Evolutionary conservation across 352 stramenopile genomes (phyloP), one percentile per base, ranked within the genome.

Genomic region (Pythium rishiriense): DNA sequence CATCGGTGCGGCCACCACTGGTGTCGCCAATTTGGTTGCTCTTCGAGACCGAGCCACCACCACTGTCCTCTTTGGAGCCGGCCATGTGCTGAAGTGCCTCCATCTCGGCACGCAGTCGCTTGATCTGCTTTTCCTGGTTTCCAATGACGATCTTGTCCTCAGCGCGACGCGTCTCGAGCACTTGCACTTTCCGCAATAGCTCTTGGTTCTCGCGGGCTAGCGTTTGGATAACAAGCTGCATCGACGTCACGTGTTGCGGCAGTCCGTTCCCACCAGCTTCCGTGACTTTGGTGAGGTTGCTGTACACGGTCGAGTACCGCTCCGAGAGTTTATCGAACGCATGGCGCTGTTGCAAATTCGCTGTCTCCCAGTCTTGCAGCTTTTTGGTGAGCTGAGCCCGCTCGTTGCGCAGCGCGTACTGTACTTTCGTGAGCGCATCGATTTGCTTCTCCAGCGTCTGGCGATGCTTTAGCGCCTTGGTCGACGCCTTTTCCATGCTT

Each of bases 81-180:
- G 75, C 73, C 72, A 93, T 88, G 60, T 93, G 84, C 53, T 86
- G 80, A 19, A 90, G 58, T n/a, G 84, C 79, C 50, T 93, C 84
- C 45, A 91, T 83, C 64, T 93, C 84, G 19, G 78, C 82, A 8
- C 76, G 71, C 33, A 93, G 49, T 21, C 78, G 70, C 64, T 90
- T 93, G 56, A 93, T 70, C 24, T 84, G 80, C 68, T 88, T 90
- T 17, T 89, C 81, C 25, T 90, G 73, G 28, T 80, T 86, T 0
- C 60, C 71, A 0, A 79, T 64, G 1, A 87, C 68, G 3, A 66
- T 56, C 58, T 88, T 90, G 56, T 93, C 81, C 10, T 91, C 80
- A 0, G 55, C 61, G 42, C 90, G 84, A 0, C 75, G 75, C 14
- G 70, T 69, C 59, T 90, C 84, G 9, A 93, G 58, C 12, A 92